phyloP scores from a whole-genome alignment of 805 yeast genomes.

The Saccharomycopsis schoenii region DNA sequence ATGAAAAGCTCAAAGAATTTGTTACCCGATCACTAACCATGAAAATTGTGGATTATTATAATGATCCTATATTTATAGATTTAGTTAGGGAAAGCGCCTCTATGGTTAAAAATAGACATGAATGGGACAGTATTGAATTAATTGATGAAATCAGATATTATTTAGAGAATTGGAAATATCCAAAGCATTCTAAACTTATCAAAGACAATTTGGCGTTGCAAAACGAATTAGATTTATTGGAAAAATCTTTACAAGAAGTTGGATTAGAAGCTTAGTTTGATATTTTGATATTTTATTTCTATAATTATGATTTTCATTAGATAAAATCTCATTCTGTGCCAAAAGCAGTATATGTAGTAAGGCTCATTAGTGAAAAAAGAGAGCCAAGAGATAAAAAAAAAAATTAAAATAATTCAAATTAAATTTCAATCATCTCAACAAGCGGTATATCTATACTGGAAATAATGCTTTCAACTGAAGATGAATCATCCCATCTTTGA shows the following conservation, averaged over 20 bases:
- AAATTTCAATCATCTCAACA: background rate
- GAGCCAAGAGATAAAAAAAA: background rate
- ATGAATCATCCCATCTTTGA: background rate
- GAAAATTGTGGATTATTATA: conserved; percentile 31
- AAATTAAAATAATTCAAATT: background rate
- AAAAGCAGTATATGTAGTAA: no score
- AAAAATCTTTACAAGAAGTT: background rate
- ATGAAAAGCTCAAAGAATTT: conserved; percentile 55
- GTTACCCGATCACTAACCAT: conserved; percentile 51
- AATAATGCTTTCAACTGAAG: background rate
- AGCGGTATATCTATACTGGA: background rate
- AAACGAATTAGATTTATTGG: background rate
- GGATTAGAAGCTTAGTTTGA: background rate
- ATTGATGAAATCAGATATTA: conserved; percentile 70
- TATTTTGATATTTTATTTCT: background rate
- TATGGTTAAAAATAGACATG: conserved; percentile 52
- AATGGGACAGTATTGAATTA: conserved; percentile 70
- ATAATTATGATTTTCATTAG: background rate
- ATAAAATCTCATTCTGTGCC: background rate
- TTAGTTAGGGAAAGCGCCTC: conserved; percentile 33
- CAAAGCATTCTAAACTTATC: background rate
- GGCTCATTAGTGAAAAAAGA: no score
- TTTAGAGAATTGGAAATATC: conserved; percentile 22
- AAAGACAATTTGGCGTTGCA: background rate
- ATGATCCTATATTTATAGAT: conserved; percentile 1